Percentiles rank a stretch among this genome's conserved stretches.
These are phyloP conservation scores for Parsonsia alboflavescens DNA, from an alignment of 257 asterid genomes.

Conservation along the genomic window DNA sequence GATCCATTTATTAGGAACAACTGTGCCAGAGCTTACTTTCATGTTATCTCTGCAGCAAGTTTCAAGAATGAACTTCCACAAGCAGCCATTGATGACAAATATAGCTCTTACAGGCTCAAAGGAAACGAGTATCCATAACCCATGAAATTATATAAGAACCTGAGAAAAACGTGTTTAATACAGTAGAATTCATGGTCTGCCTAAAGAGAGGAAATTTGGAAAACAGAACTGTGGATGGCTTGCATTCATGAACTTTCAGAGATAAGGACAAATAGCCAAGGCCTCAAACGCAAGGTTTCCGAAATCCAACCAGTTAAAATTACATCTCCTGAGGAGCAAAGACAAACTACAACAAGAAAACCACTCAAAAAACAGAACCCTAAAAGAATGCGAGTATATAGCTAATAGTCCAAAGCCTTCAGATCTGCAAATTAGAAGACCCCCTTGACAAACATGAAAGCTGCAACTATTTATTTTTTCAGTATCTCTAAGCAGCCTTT, in stretches of 20 bases:
- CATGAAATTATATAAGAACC: not conserved
- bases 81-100: not conserved
- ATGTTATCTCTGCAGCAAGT: not conserved
- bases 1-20: too few relatives aligned
- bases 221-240: not conserved
- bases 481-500: slow-evolving; percentile 47
- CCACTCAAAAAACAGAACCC: slow-evolving; percentile 2
- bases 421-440: not conserved
- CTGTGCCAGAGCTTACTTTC: too few relatives aligned
- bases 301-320: slow-evolving; percentile 2
- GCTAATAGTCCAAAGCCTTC: not conserved
- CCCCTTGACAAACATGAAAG: slow-evolving; percentile 16
- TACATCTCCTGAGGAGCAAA: not conserved
- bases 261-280: slow-evolving; percentile 1
- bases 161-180: not conserved
- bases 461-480: slow-evolving; percentile 13
- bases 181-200: not conserved
- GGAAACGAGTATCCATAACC: not conserved
- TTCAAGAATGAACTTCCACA: not conserved
- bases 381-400: slow-evolving; percentile 1
- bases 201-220: not conserved
- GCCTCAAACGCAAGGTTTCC: not conserved
- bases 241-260: not conserved
- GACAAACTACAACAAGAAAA: slow-evolving; percentile 11
- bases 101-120: not conserved